phyloP scores from a whole-genome alignment of 306 rosid species.

The Vigna trinervia region DNA sequence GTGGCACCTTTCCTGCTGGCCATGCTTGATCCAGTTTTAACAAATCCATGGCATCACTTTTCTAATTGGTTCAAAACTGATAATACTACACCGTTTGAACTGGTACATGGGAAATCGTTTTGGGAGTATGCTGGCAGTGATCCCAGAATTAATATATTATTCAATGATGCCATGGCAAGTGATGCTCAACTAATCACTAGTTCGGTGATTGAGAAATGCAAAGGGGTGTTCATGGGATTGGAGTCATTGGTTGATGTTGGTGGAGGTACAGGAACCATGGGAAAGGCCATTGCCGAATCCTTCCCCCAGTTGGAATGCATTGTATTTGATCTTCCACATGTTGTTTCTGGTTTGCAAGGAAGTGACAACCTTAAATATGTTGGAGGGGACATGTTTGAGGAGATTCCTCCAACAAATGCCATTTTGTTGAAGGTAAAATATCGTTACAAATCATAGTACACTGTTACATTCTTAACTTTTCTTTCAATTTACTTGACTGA shows the following conservation, averaged over 20 bases:
- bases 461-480: too few relatives aligned
- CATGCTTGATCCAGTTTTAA: neutral
- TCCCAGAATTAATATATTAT: neutral
- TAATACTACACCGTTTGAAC: neutral
- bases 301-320: constrained; percentile 11
- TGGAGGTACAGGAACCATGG: constrained; percentile 41
- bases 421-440: constrained; percentile 40
- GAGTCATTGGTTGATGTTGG: constrained; percentile 47
- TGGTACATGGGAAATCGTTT: neutral
- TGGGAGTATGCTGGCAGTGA: constrained; percentile 16
- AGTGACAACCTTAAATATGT: constrained; percentile 1
- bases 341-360: constrained; percentile 27
- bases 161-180: constrained; percentile 43
- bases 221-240: neutral
- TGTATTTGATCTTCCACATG: constrained; percentile 33
- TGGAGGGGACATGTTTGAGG: constrained; percentile 27
- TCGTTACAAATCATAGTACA: too few relatives aligned
- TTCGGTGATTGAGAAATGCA: constrained; percentile 28
- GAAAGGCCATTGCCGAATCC: constrained; percentile 26
- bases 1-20: neutral
- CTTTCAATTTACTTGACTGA: too few relatives aligned
- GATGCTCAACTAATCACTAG: constrained; percentile 4
- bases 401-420: constrained; percentile 24
- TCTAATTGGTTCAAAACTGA: constrained; percentile 23
- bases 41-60: constrained; percentile 1